Conservation (phyloP, 176 grass and related monocot species). For the Rhynchospora breviuscula region DNA sequence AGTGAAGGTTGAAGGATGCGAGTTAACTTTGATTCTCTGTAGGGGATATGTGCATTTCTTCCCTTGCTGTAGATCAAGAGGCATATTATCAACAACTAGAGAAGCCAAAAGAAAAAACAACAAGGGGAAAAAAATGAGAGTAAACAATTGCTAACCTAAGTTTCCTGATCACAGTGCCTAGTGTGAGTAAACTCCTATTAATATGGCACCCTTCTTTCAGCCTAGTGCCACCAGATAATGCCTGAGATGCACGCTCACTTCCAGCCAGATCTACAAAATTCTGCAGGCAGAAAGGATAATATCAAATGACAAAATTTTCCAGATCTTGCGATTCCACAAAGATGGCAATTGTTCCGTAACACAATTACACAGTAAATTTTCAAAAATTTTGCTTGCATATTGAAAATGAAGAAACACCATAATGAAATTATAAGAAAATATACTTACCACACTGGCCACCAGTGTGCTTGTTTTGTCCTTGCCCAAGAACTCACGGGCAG, state of each 20-base stretch:
- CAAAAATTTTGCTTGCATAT: not conserved
- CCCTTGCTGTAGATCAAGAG: slow-evolving; percentile 48
- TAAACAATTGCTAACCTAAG: slow-evolving; percentile 51
- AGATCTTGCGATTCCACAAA: not conserved
- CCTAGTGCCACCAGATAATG: slow-evolving; percentile 69
- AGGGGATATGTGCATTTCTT: slow-evolving; percentile 84
- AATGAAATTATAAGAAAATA: slow-evolving; percentile 21
- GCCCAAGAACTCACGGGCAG: slow-evolving; percentile 67
- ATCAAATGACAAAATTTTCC: not conserved
- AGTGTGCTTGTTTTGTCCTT: slow-evolving; percentile 80
- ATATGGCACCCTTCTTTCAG: slow-evolving; percentile 97
- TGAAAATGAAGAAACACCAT: not conserved
- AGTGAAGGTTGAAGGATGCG: slow-evolving; percentile 77
- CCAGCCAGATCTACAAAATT: slow-evolving; percentile 95
- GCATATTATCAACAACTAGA: not conserved
- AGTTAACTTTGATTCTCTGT: slow-evolving; percentile 91
- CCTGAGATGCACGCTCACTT: slow-evolving; percentile 80
- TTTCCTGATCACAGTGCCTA: slow-evolving; percentile 82
- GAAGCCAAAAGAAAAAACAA: not conserved
- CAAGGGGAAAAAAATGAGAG: not conserved
- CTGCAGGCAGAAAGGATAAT: slow-evolving; percentile 34
- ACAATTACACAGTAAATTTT: not conserved
- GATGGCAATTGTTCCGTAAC: not conserved
- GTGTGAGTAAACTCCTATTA: slow-evolving; percentile 82
- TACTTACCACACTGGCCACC: slow-evolving; percentile 73